These are phyloP conservation scores for Secale cereale DNA, from an alignment of 176 grass and related monocot species.

Conservation along the genomic window DNA sequence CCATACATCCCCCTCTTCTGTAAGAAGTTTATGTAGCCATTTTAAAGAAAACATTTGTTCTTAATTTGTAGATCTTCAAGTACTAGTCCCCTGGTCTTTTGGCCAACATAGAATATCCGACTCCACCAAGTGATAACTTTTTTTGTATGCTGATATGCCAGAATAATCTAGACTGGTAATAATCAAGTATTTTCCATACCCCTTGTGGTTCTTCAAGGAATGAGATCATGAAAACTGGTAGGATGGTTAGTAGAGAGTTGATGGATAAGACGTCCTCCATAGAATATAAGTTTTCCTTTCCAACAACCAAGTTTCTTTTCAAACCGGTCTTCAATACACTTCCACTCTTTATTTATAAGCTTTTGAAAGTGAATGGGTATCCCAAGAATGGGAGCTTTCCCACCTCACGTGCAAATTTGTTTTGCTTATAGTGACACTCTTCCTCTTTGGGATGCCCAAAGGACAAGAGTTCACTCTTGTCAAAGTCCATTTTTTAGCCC, in stretches of 20 bases:
- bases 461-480: not conserved
- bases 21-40: too few species aligned
- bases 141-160: not conserved
- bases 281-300: not conserved
- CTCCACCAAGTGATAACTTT: not conserved
- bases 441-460: not conserved
- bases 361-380: not conserved
- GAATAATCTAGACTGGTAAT: not conserved
- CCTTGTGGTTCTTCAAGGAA: not conserved
- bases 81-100: not conserved
- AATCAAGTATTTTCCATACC: not conserved
- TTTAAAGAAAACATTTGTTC: too few species aligned
- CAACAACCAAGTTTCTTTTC: not conserved
- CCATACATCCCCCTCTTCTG: too few species aligned
- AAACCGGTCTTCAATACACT: not conserved
- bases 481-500: not conserved
- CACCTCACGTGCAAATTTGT: not conserved
- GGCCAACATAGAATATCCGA: not conserved
- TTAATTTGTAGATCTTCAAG: too few species aligned
- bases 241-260: not conserved
- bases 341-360: not conserved
- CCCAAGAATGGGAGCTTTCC: not conserved
- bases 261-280: not conserved
- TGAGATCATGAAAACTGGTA: not conserved
- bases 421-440: not conserved